phyloP scores from a whole-genome alignment of 2,329 filamentous ascomycete genomes.

The Fusarium anguioides region DNA sequence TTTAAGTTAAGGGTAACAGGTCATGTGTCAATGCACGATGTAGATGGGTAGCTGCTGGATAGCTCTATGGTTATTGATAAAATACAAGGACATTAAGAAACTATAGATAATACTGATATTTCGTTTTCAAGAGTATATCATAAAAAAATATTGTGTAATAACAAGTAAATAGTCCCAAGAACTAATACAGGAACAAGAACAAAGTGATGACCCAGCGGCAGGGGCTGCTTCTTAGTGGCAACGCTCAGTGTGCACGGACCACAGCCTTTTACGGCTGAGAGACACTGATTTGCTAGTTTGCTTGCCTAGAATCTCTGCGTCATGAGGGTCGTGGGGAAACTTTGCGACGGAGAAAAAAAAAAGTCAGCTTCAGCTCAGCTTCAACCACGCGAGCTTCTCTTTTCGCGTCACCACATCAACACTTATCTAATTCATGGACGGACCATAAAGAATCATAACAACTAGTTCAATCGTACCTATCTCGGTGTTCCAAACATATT shows the following conservation, averaged over 20 bases:
- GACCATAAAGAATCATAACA: too few relatives aligned
- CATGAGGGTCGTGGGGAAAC: slow-evolving; percentile 6
- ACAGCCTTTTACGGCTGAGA: slow-evolving; percentile 15
- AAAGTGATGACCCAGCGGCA: slow-evolving; percentile 35
- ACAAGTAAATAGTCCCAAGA: not conserved
- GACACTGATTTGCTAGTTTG: not conserved
- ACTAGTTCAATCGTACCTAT: too few relatives aligned
- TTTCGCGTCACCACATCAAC: not conserved
- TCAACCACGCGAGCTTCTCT: not conserved
- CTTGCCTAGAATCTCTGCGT: not conserved
- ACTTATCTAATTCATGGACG: too few relatives aligned
- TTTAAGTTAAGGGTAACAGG: slow-evolving; percentile 13
- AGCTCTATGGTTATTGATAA: not conserved
- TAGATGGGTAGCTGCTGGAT: not conserved
- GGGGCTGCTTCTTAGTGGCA: slow-evolving; percentile 18
- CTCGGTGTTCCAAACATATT: too few relatives aligned
- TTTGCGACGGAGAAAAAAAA: slow-evolving; percentile 14
- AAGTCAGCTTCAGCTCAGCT: slow-evolving; percentile 12
- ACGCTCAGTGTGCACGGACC: slow-evolving; percentile 25
- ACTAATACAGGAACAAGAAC: slow-evolving; percentile 7
- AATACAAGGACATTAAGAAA: too few relatives aligned
- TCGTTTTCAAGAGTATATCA: not conserved
- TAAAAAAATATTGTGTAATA: not conserved
- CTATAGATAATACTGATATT: not conserved
- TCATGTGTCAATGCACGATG: not conserved